phyloP scores from a whole-genome alignment of 2,329 filamentous ascomycete species.

The Penicillium sp. region DNA sequence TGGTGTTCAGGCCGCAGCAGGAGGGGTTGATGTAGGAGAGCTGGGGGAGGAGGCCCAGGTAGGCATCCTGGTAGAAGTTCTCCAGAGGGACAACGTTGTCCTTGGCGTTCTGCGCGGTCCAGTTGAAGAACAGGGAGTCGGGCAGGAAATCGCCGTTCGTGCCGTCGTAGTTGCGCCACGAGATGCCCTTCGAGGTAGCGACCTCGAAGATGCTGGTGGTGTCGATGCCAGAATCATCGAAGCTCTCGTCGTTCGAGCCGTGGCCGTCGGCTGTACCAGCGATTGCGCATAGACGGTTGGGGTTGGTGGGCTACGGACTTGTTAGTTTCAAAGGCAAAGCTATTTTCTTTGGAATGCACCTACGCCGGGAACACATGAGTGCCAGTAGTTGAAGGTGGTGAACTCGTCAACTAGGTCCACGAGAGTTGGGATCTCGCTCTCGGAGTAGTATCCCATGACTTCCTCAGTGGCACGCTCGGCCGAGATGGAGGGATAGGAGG shows the following conservation, averaged over 20 bases:
- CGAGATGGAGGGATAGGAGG: slow-evolving; percentile 28
- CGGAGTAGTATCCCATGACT: slow-evolving; percentile 45
- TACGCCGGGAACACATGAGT: slow-evolving; percentile 42
- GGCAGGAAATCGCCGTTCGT: slow-evolving; percentile 30
- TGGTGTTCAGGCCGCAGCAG: slow-evolving; percentile 35
- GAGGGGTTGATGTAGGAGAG: slow-evolving; percentile 37
- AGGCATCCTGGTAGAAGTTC: slow-evolving; percentile 35
- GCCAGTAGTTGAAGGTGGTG: slow-evolving; percentile 45
- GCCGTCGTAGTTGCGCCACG: slow-evolving; percentile 34
- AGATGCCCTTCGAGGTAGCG: slow-evolving; percentile 26
- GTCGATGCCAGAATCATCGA: slow-evolving; percentile 28
- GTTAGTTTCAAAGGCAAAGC: slow-evolving; percentile 5
- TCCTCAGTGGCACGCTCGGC: slow-evolving; percentile 33
- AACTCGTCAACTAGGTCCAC: slow-evolving; percentile 40
- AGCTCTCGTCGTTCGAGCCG: slow-evolving; percentile 28
- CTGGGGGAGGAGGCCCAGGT: slow-evolving; percentile 29
- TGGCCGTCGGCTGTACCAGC: slow-evolving; percentile 30
- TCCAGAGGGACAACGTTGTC: slow-evolving; percentile 28
- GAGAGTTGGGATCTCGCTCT: slow-evolving; percentile 41
- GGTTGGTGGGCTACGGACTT: slow-evolving; percentile 39
- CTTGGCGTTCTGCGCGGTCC: slow-evolving; percentile 26
- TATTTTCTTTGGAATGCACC: slow-evolving; percentile 18
- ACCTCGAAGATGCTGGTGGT: slow-evolving; percentile 41
- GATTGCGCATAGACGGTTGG: slow-evolving; percentile 38
- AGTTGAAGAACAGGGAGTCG: slow-evolving; percentile 32